These are phyloP conservation scores for Blastosporella zonata DNA, from an alignment of 1,284 basidiomycete genomes.

Conservation along the genomic window DNA sequence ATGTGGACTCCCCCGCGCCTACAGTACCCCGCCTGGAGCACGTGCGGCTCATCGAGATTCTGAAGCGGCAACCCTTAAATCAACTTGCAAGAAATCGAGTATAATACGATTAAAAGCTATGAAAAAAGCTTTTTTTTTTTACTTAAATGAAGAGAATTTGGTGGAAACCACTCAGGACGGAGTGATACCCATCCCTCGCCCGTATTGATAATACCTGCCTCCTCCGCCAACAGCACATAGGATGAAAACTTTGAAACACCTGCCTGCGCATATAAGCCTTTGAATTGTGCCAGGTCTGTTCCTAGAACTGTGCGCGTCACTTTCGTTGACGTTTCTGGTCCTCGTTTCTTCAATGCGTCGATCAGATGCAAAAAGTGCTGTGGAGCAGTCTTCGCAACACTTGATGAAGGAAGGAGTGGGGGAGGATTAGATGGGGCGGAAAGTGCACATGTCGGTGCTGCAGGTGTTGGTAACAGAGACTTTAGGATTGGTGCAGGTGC, in stretches of 20 bases:
- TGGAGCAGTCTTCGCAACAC: conserved; percentile 1
- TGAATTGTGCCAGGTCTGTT: conserved; percentile 15
- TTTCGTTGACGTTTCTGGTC: conserved; percentile 1
- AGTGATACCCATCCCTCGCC: conserved; percentile 19
- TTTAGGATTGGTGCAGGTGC: neutral
- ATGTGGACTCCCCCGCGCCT: too few relatives aligned
- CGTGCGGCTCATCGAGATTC: too few relatives aligned
- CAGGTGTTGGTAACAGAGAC: neutral
- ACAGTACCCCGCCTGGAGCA: too few relatives aligned
- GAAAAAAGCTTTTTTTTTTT: too few relatives aligned
- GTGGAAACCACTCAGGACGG: conserved; percentile 17
- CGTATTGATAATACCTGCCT: conserved; percentile 16
- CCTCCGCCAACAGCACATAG: conserved; percentile 17
- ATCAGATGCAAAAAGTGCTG: conserved; percentile 18
- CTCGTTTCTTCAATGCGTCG: conserved; percentile 14
- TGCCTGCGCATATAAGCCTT: conserved; percentile 15
- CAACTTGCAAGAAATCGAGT: too few relatives aligned
- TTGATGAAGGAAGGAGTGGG: neutral
- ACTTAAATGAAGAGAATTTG: neutral
- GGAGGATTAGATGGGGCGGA: neutral
- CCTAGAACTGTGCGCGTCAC: conserved; percentile 18
- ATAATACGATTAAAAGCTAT: too few relatives aligned
- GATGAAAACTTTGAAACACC: conserved; percentile 16
- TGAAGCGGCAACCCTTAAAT: too few relatives aligned
- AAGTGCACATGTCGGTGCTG: neutral